Evolutionary conservation across 345 rosid genomes (phyloP).

Genomic region (Trapa incisa): DNA sequence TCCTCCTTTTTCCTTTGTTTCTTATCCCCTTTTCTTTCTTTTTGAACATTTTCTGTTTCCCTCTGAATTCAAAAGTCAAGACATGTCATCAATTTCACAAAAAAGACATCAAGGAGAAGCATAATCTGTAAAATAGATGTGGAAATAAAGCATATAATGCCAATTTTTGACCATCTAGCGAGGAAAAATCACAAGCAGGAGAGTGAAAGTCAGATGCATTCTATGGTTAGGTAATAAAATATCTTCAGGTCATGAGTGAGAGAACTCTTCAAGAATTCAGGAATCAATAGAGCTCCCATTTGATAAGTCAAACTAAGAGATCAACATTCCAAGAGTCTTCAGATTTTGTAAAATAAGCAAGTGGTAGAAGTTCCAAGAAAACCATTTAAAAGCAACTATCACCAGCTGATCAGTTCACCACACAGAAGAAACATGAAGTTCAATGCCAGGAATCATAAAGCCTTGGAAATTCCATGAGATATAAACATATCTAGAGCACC

Average conservation of each 20-base stretch:
- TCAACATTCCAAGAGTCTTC: no score
- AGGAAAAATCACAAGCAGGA: background rate
- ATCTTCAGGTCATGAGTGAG: background rate
- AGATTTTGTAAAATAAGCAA: no score
- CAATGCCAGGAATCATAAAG: background rate
- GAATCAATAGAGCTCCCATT: background rate
- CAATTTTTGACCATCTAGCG: background rate
- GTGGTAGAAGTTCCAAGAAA: no score
- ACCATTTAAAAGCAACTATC: no score
- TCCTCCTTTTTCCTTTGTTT: slow-evolving; percentile 20
- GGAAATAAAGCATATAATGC: background rate
- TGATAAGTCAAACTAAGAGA: background rate
- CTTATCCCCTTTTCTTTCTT: slow-evolving; percentile 17
- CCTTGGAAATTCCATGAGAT: no score
- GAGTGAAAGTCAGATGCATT: background rate
- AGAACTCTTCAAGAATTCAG: background rate
- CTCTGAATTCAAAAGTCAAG: slow-evolving; percentile 24
- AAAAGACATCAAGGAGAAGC: background rate
- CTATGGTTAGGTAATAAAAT: background rate
- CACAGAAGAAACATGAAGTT: background rate
- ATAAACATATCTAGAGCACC: no score
- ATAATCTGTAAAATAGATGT: background rate
- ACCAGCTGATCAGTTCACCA: background rate
- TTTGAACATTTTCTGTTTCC: slow-evolving; percentile 21
- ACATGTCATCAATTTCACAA: slow-evolving; percentile 16